Evolutionary conservation across 495 filamentous ascomycete genomes (phyloP), one percentile per base, ranked within the genome.

Genomic region (Beverwykella pulmonaria): DNA sequence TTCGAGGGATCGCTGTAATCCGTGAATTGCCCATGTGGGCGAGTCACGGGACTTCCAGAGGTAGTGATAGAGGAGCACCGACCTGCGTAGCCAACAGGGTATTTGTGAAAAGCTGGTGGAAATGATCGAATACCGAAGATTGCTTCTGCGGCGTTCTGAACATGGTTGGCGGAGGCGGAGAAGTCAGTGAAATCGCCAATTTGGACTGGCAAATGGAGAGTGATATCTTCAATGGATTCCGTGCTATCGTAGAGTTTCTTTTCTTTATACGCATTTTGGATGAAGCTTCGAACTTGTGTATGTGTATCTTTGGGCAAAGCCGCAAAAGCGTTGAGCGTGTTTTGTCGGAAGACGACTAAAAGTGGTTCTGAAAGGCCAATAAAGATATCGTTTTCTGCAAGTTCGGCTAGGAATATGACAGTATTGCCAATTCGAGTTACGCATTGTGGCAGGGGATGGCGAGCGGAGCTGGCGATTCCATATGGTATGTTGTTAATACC

Each of bases 11-110:
- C 47, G 0, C 54, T 44, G 32, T 59, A 65, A 27, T 65, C 50
- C 27, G 63, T 59, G 55, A 66, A 70, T 23, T 76, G 74, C 0
- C 74, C 74, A 30, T 58, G 52, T 5, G 74, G 72, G 19, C 74
- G 53, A 30, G 57, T 54, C 19, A 73, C 82, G 17, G 84, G 78
- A 0, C 91, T 93, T 17, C 90, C 91, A 1, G 90, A 92, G 1
- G 90, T 78, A 8, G 92, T 86, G 27, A 97, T 82, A 12, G 87
- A 90, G 0, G 90, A 93, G 6, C 91, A 86, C 23, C 92, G 84
- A 2, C 92, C 90, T 75, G 93, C 90, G 73, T 97, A 75, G 10
- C 52, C 75, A 6, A 71, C 34, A 7, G 75, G 75, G 48, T 69
- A 61, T 59, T 74, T 60, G 25, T 50, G 53, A 52, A 71, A 76